Percentiles rank a stretch among this genome's conserved stretches.
phyloP scores from a whole-genome alignment of 208 protist species.

The Vickermania ingenoplastis region DNA sequence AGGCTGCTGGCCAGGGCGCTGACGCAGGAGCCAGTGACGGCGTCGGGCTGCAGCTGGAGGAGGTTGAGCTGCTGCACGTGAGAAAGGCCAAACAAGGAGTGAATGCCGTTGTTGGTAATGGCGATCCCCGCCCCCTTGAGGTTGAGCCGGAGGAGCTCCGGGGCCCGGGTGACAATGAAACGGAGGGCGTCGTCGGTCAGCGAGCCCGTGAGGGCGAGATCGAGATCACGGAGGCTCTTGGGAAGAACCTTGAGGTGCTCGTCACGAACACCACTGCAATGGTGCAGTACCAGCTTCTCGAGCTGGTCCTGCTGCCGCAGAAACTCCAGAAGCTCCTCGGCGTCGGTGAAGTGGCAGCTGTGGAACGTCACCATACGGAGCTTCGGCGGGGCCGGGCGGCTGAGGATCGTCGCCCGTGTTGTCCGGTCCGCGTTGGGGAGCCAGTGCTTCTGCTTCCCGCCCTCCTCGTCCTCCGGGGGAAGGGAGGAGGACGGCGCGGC shows the following conservation, averaged over 20 bases:
- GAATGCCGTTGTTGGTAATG: constrained; percentile 9
- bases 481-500: not conserved
- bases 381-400: not conserved
- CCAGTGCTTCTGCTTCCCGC: not conserved
- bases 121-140: constrained; percentile 15
- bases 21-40: constrained; percentile 5
- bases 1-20: constrained; percentile 6
- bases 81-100: constrained; percentile 6
- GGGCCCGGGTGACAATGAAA: constrained; percentile 3
- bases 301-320: constrained; percentile 12
- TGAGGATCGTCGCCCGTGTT: not conserved
- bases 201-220: constrained; percentile 12
- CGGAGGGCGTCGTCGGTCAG: constrained; percentile 11
- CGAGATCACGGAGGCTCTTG: constrained; percentile 14
- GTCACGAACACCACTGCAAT: constrained; percentile 15
- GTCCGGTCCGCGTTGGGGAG: not conserved
- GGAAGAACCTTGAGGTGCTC: constrained; percentile 7
- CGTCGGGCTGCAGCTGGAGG: constrained; percentile 10
- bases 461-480: not conserved
- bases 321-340: constrained; percentile 13
- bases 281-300: constrained; percentile 14
- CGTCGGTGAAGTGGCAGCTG: constrained; percentile 9
- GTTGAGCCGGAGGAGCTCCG: constrained; percentile 14
- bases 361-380: constrained; percentile 17
- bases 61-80: constrained; percentile 20